Base-by-base conservation (phyloP, 2,329 filamentous ascomycete species). In the Aspergillus sp. region DNA sequence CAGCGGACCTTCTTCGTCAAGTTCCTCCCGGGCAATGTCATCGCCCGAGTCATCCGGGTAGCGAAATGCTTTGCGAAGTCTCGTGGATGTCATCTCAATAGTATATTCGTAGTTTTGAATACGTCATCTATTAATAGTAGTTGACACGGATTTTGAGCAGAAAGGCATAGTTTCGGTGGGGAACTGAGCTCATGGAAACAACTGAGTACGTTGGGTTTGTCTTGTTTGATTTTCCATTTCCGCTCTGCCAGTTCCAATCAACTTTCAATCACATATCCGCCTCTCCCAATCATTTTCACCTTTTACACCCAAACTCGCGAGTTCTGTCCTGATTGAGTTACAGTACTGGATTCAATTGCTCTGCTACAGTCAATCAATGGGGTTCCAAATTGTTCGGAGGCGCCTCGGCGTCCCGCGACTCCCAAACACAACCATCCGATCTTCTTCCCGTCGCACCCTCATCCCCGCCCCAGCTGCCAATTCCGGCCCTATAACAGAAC, bases 31-130 rank as follows among this genome's bases (percentile, higher is more conserved):
- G 30, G 80, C 74, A 70, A 82, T 79, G 41, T 78, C 77, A 44
- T 78, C 76, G 60, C 81, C 78, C 48, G 81, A 80, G 66, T 89
- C 85, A 56, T 78, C 75, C 4, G 89, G 89, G 75, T 93, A 95
- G 59, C 83, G 84, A 75, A 96, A 95, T 8, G 89, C 88, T 66
- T 84, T 88, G 67, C 92, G 87, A 44, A 95, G 78, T 61, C 89
- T 86, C 52, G 89, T 78, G 41, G 82, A 75, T 55, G 79, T 76
- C 80, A 82, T 81, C 49, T 11, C 12, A 13, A 17, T 20, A n/a
- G n/a, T 13, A 18, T 9, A 20, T 48, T 48, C 42, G 54, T 58
- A 13, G n/a, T 18, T 15, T 11, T 20, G 18, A 41, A 41, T 30
- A 43, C n/a, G 39, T n/a, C 15, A 6, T 45, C 6, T 53, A 30